phyloP scores from a whole-genome alignment of 2,329 filamentous ascomycete species.

The Colletotrichum graminicola region DNA sequence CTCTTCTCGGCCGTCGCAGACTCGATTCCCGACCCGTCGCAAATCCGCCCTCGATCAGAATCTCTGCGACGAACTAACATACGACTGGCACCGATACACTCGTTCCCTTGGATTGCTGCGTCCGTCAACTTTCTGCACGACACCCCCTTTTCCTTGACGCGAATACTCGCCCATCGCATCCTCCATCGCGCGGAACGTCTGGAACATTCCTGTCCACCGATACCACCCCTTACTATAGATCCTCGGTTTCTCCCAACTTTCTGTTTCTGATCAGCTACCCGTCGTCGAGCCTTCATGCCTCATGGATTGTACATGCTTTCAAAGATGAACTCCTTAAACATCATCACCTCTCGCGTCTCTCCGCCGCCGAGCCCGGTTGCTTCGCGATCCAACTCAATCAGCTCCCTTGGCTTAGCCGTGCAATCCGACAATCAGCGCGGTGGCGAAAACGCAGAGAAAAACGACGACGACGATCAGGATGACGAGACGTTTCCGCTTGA shows the following conservation, averaged over 20 bases:
- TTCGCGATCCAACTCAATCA: slow-evolving; percentile 72
- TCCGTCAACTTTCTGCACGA: slow-evolving; percentile 8
- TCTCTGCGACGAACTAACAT: slow-evolving; percentile 11
- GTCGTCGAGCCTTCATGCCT: slow-evolving; percentile 45
- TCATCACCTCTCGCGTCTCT: slow-evolving; percentile 87
- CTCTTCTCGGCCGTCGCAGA: slow-evolving; percentile 6
- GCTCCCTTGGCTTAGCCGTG: slow-evolving; percentile 63
- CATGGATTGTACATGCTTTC: slow-evolving; percentile 67
- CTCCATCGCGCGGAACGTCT: slow-evolving; percentile 38
- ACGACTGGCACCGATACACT: slow-evolving; percentile 24
- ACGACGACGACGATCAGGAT: slow-evolving; percentile 47
- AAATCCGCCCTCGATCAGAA: slow-evolving; percentile 6
- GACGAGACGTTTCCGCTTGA: slow-evolving; percentile 46
- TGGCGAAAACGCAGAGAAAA: slow-evolving; percentile 46
- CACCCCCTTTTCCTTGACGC: slow-evolving; percentile 25
- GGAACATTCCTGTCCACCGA: slow-evolving; percentile 41
- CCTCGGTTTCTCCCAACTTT: slow-evolving; percentile 12
- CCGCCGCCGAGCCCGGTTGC: slow-evolving; percentile 68
- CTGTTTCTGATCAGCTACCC: slow-evolving; percentile 3
- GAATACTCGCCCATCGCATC: slow-evolving; percentile 28
- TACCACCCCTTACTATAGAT: slow-evolving; percentile 32
- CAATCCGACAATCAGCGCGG: slow-evolving; percentile 56
- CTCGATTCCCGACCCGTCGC: slow-evolving; percentile 10
- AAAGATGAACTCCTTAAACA: slow-evolving; percentile 97
- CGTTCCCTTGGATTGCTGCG: slow-evolving; percentile 25